These are phyloP conservation scores for Dendryphion nanum DNA, from an alignment of 2,329 filamentous ascomycete genomes.

Conservation along the genomic window DNA sequence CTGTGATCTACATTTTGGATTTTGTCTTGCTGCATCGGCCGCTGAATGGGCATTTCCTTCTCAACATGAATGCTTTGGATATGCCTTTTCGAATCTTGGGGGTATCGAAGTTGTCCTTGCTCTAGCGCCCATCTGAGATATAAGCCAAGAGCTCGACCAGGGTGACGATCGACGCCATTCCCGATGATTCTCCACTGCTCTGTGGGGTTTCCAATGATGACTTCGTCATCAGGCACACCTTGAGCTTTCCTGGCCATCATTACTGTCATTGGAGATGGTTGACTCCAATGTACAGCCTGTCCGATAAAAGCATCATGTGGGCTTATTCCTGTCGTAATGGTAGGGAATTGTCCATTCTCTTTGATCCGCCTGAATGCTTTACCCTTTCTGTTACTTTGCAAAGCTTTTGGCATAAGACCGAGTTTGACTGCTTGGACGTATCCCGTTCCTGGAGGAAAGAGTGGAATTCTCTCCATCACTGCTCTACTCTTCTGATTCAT, in stretches of 20 bases:
- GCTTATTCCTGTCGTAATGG: constrained; percentile 57
- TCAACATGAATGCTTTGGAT: too few relatives aligned
- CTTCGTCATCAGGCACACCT: constrained; percentile 67
- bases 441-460: constrained; percentile 42
- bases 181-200: constrained; percentile 68
- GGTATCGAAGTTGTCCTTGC: too few relatives aligned
- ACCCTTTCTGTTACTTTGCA: constrained; percentile 18
- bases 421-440: constrained; percentile 34
- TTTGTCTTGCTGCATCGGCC: too few relatives aligned
- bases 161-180: constrained; percentile 71
- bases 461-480: constrained; percentile 60
- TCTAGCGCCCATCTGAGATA: constrained; percentile 45
- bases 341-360: constrained; percentile 57
- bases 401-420: constrained; percentile 29
- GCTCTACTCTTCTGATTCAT: constrained; percentile 32
- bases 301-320: constrained; percentile 59
- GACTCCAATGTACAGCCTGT: constrained; percentile 61
- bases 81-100: too few relatives aligned
- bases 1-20: too few relatives aligned
- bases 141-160: constrained; percentile 66
- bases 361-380: constrained; percentile 53
- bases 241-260: constrained; percentile 69
- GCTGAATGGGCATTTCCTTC: too few relatives aligned
- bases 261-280: constrained; percentile 61
- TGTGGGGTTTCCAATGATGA: constrained; percentile 58